Evolutionary conservation across 2,329 filamentous ascomycete species (phyloP), one percentile per base, ranked within the genome.

Genomic region (Pestalotiopsis sp.): DNA sequence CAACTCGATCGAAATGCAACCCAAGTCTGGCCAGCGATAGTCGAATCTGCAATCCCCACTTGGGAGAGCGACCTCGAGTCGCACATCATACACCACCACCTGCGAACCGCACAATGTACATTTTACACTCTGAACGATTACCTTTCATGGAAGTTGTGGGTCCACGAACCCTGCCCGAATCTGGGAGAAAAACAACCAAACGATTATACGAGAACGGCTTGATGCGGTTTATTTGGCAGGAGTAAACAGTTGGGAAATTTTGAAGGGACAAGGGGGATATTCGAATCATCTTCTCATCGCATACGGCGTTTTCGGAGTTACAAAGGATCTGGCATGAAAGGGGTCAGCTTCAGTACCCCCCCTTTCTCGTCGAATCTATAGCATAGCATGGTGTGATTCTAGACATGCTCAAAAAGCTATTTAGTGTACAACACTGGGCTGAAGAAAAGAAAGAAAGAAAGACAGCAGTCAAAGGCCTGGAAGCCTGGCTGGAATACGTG

Each of bases 1-100:
- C 27, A 77, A 82, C 68, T 79, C 81, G 49, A 86, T 88, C 72
- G 87, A 89, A 75, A 79, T 87, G 70, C 83, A 88, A 72, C 81
- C 82, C 66, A 86, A 85, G 66, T 74, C 72, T 61, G 61, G 52
- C n/a, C 71, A 74, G 27, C 67, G 69, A 70, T 73, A 58, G 68
- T 23, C 14, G 7, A 61, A 7, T 23, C 23, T 39, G n/a, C 38
- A 14, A n/a, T 58, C 27, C n/a, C n/a, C 23, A 23, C 9, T 36
- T 36, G 31, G 31, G 4, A 23, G 36, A 36, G 41, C 25, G 23
- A 66, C 20, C 7, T 45, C 17, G 17, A 66, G 23, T 20, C 25
- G 9, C 20, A 25, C 20, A 58, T 6, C 41, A 36, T 11, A 38
- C 31, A 23, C 14, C 49, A 11, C 9, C 27, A 17, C 41, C 41